A percentile compares a stretch with the other conserved stretches of the same genome.
Conservation (phyloP, 176 grass and related monocot species). For the Avena sativa region DNA sequence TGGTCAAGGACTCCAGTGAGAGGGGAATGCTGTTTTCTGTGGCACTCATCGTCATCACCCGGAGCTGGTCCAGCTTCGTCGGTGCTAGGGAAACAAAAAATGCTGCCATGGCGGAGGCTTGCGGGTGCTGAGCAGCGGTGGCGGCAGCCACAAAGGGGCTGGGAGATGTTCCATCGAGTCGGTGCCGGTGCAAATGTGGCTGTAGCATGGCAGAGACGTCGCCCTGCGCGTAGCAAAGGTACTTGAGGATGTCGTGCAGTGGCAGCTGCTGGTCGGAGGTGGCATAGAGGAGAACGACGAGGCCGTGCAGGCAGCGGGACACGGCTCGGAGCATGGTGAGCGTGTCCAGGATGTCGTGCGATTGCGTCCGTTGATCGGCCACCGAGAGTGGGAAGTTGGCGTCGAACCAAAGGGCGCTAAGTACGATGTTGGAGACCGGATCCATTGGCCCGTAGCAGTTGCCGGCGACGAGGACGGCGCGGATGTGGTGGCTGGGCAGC, state of each 20-base stretch:
- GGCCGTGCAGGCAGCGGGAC: background rate
- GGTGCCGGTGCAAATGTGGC: background rate
- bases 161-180: background rate
- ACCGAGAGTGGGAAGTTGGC: background rate
- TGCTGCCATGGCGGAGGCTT: background rate
- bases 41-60: background rate
- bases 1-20: background rate
- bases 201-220: background rate
- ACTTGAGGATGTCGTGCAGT: background rate
- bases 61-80: background rate
- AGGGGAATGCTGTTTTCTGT: background rate
- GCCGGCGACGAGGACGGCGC: background rate
- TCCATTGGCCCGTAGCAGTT: conserved; percentile 7
- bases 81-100: background rate
- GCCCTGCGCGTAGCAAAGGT: background rate
- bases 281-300: background rate
- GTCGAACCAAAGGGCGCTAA: background rate
- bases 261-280: background rate
- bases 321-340: background rate
- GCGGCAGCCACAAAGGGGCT: background rate
- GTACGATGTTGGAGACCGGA: conserved; percentile 1
- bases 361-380: background rate
- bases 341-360: background rate
- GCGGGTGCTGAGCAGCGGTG: background rate
- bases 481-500: background rate